A percentile compares a stretch with the other conserved stretches of the same genome.
phyloP scores from a whole-genome alignment of 2,329 filamentous ascomycete genomes.

The Bimuria novae-zelandiae region DNA sequence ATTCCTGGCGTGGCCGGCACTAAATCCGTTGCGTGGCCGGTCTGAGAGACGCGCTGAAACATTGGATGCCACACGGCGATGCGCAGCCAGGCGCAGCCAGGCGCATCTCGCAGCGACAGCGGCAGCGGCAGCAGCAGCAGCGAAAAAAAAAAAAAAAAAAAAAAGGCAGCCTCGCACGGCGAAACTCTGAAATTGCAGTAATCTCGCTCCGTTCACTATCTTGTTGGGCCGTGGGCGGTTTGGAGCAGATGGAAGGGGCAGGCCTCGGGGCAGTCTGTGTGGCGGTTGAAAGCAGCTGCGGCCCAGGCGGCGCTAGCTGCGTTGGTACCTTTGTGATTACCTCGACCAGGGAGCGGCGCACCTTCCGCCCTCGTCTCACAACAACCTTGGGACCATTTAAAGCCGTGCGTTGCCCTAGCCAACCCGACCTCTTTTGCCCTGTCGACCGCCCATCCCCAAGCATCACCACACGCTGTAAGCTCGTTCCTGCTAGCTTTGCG shows the following conservation, averaged over 20 bases:
- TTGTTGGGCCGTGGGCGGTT: background rate
- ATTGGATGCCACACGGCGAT: slow-evolving; percentile 1
- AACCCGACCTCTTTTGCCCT: slow-evolving; percentile 1
- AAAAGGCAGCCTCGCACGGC: background rate
- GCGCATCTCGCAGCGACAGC: background rate
- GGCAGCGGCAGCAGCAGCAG: too few relatives aligned
- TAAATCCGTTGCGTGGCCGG: slow-evolving; percentile 16
- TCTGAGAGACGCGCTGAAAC: slow-evolving; percentile 19
- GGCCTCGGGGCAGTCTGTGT: slow-evolving; percentile 5
- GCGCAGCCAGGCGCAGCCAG: background rate
- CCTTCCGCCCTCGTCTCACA: slow-evolving; percentile 12
- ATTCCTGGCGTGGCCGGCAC: slow-evolving; percentile 3
- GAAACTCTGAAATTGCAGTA: slow-evolving; percentile 3
- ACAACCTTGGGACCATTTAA: slow-evolving; percentile 20
- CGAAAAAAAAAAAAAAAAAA: background rate
- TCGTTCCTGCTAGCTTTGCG: background rate
- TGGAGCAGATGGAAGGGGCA: slow-evolving; percentile 1
- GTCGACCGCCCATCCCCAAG: slow-evolving; percentile 7
- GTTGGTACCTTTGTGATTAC: slow-evolving; percentile 9
- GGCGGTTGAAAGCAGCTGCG: slow-evolving; percentile 6
- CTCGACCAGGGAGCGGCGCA: slow-evolving; percentile 6
- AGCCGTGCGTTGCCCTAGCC: slow-evolving; percentile 12
- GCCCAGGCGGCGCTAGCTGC: slow-evolving; percentile 4
- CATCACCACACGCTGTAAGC: slow-evolving; percentile 20
- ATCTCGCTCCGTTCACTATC: background rate